Conservation (phyloP, 2,329 filamentous ascomycete genomes). For the Aspergillus hortae region DNA sequence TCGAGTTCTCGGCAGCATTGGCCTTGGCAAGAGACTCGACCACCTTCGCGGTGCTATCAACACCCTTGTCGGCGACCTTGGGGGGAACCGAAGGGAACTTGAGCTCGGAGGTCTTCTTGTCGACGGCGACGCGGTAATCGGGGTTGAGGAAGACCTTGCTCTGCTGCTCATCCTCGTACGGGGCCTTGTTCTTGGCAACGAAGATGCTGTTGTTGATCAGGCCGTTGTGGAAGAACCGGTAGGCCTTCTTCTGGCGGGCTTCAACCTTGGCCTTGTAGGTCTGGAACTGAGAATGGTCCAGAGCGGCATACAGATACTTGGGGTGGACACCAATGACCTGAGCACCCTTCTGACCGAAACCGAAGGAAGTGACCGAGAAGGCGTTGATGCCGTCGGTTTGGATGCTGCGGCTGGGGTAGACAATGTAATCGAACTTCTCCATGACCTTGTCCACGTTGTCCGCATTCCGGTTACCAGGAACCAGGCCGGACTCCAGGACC, state of each 20-base stretch:
- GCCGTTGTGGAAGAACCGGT: conserved; percentile 97
- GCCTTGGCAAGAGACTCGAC: conserved; percentile 73
- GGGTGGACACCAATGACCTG: conserved; percentile 97
- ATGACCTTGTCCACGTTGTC: conserved; percentile 96
- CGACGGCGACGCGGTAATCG: conserved; percentile 74
- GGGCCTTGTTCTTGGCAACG: conserved; percentile 87
- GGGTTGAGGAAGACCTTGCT: conserved; percentile 90
- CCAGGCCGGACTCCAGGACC: conserved; percentile 87
- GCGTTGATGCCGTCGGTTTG: conserved; percentile 98
- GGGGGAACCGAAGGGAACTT: conserved; percentile 68
- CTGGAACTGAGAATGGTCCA: conserved; percentile 78
- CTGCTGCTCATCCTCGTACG: conserved; percentile 86
- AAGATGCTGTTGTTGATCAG: conserved; percentile 98
- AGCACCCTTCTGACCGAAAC: conserved; percentile 98
- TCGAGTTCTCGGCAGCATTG: conserved; percentile 61
- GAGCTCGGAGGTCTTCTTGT: conserved; percentile 82
- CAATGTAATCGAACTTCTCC: conserved; percentile 97
- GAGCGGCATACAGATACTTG: conserved; percentile 90
- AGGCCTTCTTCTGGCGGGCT: conserved; percentile 95
- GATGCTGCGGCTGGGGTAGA: conserved; percentile 91
- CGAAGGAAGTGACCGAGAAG: conserved; percentile 97
- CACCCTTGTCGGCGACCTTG: conserved; percentile 56
- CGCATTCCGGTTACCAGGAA: conserved; percentile 95
- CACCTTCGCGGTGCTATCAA: conserved; percentile 66
- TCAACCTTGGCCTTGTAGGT: conserved; percentile 85